These are phyloP conservation scores for Nemania sp. DNA, from an alignment of 2,329 filamentous ascomycete genomes.

Conservation along the genomic window DNA sequence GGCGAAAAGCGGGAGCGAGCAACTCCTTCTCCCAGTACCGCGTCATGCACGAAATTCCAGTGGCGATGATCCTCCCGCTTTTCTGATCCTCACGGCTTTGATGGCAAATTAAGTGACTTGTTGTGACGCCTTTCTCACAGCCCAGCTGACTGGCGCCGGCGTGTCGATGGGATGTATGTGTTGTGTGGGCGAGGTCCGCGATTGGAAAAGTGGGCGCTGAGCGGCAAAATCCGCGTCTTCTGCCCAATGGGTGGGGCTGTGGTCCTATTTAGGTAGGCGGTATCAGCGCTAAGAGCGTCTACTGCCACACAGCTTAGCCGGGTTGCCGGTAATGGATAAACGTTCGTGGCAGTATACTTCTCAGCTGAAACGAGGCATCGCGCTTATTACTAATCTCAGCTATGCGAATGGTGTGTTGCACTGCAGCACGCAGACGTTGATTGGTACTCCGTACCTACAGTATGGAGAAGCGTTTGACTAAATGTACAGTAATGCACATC, in stretches of 20 bases:
- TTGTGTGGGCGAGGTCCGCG: background rate
- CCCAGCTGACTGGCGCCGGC: constrained; percentile 3
- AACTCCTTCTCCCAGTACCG: constrained; percentile 5
- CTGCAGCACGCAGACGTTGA: constrained; percentile 13
- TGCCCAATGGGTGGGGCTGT: background rate
- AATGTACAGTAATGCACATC: background rate
- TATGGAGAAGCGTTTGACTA: background rate
- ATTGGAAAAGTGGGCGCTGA: constrained; percentile 6
- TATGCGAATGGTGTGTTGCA: constrained; percentile 1
- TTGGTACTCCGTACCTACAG: constrained; percentile 2
- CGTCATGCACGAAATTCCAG: background rate
- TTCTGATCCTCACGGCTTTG: background rate
- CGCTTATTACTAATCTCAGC: constrained; percentile 14
- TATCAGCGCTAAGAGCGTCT: constrained; percentile 17
- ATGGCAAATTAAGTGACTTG: background rate
- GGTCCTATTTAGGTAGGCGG: constrained; percentile 23
- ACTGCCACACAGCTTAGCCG: background rate
- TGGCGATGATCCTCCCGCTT: background rate
- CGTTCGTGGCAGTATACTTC: too few relatives aligned
- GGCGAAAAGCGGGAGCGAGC: background rate
- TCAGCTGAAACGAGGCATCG: constrained; percentile 13
- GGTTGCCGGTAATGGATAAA: background rate
- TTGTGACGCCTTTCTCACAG: background rate
- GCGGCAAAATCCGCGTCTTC: constrained; percentile 12
- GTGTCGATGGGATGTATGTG: background rate